Evolutionary conservation across 2,329 filamentous ascomycete genomes (phyloP).

Genomic region (Neonectria punicea): DNA sequence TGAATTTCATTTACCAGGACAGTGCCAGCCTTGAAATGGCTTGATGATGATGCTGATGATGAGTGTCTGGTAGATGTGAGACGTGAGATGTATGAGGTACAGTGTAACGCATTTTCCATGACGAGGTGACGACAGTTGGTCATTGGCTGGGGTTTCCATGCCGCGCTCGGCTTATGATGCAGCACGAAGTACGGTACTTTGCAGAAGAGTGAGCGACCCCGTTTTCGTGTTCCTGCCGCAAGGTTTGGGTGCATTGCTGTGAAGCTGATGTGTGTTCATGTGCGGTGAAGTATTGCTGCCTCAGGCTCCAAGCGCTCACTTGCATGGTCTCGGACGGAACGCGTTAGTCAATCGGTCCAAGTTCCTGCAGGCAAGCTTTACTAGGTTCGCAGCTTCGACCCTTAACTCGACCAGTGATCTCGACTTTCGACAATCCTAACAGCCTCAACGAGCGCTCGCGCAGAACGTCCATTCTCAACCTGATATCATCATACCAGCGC

Average conservation of each 20-base stretch:
- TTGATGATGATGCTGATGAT: not conserved
- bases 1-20: not conserved
- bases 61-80: not conserved
- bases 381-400: slow-evolving; percentile 22
- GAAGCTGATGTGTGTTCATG: not conserved
- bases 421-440: not conserved
- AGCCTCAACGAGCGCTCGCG: slow-evolving; percentile 6
- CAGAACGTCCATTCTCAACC: slow-evolving; percentile 26
- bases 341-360: slow-evolving; percentile 19
- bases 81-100: not conserved
- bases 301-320: slow-evolving; percentile 31
- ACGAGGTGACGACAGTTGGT: not conserved
- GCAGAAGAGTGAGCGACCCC: not conserved
- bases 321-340: slow-evolving; percentile 6
- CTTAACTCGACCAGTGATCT: too few species aligned
- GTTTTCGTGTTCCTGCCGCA: not conserved
- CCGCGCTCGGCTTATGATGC: not conserved
- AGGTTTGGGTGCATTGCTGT: too few species aligned
- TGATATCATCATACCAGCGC: slow-evolving; percentile 6
- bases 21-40: too few species aligned
- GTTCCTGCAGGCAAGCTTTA: slow-evolving; percentile 39
- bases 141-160: not conserved
- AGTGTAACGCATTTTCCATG: not conserved
- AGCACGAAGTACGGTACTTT: not conserved
- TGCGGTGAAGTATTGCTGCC: slow-evolving; percentile 18